Evolutionary conservation across 139 green algal genomes (phyloP), one percentile per base, ranked within the genome.

Genomic region (Auxenochlorella pyrenoidosa): DNA sequence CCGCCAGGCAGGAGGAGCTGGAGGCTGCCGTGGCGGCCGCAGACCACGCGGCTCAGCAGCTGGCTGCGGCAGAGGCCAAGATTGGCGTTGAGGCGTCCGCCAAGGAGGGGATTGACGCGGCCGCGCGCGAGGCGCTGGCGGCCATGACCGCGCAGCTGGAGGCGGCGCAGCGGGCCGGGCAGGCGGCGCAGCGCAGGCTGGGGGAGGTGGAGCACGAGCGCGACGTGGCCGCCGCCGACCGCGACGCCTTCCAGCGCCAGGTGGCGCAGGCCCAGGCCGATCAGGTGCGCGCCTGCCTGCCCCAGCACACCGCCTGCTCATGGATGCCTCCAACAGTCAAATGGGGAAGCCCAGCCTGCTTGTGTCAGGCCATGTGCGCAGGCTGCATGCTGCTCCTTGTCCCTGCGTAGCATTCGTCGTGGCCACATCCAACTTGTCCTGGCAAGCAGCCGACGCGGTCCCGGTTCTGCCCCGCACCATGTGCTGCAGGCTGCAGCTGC

Each of bases 211-310:
- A 63, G 44, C 22, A 40, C 0, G 73, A 88, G 73, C 72, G 73
- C 2, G 84, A 88, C 22, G 84, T 47, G 41, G 84, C 84, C 2
- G 71, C 83, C 34, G 24, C 47, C 15, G 83, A 87, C 30, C 83
- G 83, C 34, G 51, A 82, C 40, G 34, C 72, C 10, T 59, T 82
- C 28, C 71, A 87, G 71, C 34, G 60, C 26, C 73, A 88, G 73
- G 30, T 77, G 72, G 51, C 70, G 3, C 16, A 59, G 30, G 65
- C 71, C 19, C 38, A n/a, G 5, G 75, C 59, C 26, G 84, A 38
- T 30, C 51, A 88, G 84, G 73, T 88, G 75, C 13, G 83, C 0
- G 36, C 12, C 2, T 8, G 10, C 36, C 24, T 79, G 73, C 22
- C 13, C 18, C 54, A 24, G 12, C 18, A 63, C 54, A 2, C 18